Base-by-base conservation (phyloP, 257 asterid genomes). In the Striga asiatica region DNA sequence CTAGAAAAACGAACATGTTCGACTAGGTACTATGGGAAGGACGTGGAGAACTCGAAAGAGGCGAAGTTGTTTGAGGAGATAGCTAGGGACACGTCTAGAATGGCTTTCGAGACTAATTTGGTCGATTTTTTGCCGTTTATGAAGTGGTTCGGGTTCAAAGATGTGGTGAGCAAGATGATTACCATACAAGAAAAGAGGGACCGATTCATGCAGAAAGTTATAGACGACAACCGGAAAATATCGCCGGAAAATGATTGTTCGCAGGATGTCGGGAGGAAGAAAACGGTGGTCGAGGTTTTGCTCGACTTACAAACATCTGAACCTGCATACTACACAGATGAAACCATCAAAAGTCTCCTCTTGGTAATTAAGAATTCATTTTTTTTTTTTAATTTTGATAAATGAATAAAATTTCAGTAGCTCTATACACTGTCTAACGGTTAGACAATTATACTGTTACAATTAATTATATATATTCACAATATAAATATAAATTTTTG, bases 91-190 rank as follows among this genome's bases (percentile, higher is more conserved):
- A 80, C 79, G 6, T 27, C 80, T 6, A 61, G 38, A 38, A 67
- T 80, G 56, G 79, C 87, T 5, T 60, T 68, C 21, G 78, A 71
- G 60, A 75, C 88, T 14, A 80, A 74, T 6, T 76, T 77, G n/a
- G 81, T 74, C 18, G 84, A 80, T 62, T 69, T 25, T 38, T 32
- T 80, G 72, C 88, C 88, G 3, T 29, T 77, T 22, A 72, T 80
- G 84, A 50, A 60, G 50, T 80, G 84, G 84, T 74, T 80, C n/a
- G 80, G 84, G 38, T 77, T 64, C 54, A 51, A 59, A 22, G 47
- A 65, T 2, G 75, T 75, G 12, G 82, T 71, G 34, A 77, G 56
- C 48, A 77, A 62, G 58, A 10, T 80, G 73, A 56, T 22, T 0
- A 41, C 67, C 0, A 67, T 77, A 19, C 71, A 77, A 8, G 57